Conservation (phyloP, 2,329 filamentous ascomycete genomes). For the Penicillium psychrosexuale region DNA sequence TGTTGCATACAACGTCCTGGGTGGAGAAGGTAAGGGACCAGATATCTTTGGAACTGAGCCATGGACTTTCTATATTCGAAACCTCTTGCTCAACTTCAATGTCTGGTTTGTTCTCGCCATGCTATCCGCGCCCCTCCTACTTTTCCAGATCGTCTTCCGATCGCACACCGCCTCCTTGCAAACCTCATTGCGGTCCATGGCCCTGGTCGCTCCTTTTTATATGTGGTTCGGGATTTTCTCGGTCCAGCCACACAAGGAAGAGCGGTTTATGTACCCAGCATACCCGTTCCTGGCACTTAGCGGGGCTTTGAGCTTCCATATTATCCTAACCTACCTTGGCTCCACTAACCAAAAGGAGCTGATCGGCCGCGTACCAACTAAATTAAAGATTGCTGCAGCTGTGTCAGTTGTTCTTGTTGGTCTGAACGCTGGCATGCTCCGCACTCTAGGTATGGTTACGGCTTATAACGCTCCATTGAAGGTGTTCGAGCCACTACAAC, state of each 20-base stretch:
- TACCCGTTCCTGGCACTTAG: constrained; percentile 91
- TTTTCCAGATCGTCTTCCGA: constrained; percentile 67
- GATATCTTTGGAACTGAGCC: constrained; percentile 94
- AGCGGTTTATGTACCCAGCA: constrained; percentile 96
- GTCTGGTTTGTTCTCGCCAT: constrained; percentile 85
- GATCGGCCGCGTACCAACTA: constrained; percentile 67
- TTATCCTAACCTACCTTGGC: constrained; percentile 72
- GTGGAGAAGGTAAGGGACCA: constrained; percentile 71
- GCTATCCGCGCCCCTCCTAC: constrained; percentile 68
- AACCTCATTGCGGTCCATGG: constrained; percentile 69
- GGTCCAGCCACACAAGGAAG: constrained; percentile 91
- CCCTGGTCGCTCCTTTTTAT: constrained; percentile 84
- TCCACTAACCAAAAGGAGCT: constrained; percentile 65
- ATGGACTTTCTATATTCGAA: constrained; percentile 94
- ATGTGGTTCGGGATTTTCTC: constrained; percentile 93
- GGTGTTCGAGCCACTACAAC: constrained; percentile 50
- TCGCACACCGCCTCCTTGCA: constrained; percentile 62
- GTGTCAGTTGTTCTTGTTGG: constrained; percentile 61
- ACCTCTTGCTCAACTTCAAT: constrained; percentile 91
- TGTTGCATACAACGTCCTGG: constrained; percentile 91
- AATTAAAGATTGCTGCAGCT: constrained; percentile 67
- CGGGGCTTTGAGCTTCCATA: constrained; percentile 78
- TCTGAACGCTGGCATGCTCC: constrained; percentile 64
- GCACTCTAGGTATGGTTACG: constrained; percentile 72
- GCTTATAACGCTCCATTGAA: constrained; percentile 81